These are phyloP conservation scores for Brassica carinata DNA, from an alignment of 345 rosid genomes.

Conservation along the genomic window DNA sequence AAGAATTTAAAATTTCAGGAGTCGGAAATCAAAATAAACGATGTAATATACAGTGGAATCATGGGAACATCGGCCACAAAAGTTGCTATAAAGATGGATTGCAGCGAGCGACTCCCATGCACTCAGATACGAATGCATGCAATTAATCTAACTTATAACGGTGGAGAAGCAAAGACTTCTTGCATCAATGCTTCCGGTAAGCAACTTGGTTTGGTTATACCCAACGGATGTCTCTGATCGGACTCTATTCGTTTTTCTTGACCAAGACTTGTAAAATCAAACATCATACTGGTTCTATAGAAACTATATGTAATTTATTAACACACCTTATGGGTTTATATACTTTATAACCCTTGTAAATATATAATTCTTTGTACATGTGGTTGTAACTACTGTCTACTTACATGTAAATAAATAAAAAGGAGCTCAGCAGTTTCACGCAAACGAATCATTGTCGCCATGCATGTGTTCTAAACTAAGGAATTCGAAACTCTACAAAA, in stretches of 20 bases:
- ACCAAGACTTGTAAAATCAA: conserved; percentile 15
- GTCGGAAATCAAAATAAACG: conserved; percentile 40
- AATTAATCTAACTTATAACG: conserved; percentile 32
- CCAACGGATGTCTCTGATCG: conserved; percentile 34
- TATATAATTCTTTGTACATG: conserved; percentile 2
- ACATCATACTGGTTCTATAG: too few species aligned
- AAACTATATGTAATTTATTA: neutral
- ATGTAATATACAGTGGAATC: conserved; percentile 38
- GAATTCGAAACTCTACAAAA: neutral
- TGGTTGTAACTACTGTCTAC: neutral
- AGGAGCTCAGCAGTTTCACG: neutral
- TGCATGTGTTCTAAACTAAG: neutral
- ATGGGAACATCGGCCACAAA: conserved; percentile 39
- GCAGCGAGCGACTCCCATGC: conserved; percentile 38
- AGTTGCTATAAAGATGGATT: conserved; percentile 42
- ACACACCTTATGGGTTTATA: neutral
- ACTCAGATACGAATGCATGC: conserved; percentile 32
- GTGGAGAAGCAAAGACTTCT: conserved; percentile 22
- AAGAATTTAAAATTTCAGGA: conserved; percentile 14
- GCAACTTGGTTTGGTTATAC: conserved; percentile 38
- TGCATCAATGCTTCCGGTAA: conserved; percentile 34
- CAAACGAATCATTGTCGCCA: neutral
- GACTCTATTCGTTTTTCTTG: neutral
- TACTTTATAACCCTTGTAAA: conserved; percentile 16
- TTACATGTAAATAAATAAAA: neutral